Percentiles rank a stretch among this genome's conserved stretches.
These are phyloP conservation scores for Chrysoporthe austroafricana DNA, from an alignment of 2,329 filamentous ascomycete genomes.

Conservation along the genomic window DNA sequence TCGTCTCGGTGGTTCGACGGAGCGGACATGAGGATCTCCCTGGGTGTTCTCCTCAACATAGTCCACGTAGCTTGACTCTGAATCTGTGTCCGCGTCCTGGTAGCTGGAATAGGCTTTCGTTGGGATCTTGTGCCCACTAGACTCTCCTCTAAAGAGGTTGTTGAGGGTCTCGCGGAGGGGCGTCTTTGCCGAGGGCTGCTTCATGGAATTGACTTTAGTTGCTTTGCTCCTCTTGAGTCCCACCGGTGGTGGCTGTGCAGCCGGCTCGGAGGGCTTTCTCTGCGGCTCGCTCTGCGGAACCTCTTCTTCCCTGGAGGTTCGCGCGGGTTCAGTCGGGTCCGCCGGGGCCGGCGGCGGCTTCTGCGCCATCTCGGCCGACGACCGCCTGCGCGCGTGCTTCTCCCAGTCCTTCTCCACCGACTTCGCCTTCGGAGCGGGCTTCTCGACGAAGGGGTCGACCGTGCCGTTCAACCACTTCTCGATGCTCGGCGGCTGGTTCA, in stretches of 20 bases:
- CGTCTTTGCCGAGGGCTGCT: constrained; percentile 47
- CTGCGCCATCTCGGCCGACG: constrained; percentile 34
- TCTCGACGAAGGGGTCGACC: constrained; percentile 64
- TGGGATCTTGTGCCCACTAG: constrained; percentile 49
- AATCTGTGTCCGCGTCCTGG: constrained; percentile 41
- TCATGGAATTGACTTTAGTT: constrained; percentile 54
- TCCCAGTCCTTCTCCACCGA: constrained; percentile 42
- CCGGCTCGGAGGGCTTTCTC: constrained; percentile 9
- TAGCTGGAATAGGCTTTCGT: constrained; percentile 54
- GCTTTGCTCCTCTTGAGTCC: constrained; percentile 61
- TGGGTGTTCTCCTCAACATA: constrained; percentile 33
- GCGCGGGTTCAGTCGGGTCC: background rate
- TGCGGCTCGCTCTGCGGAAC: constrained; percentile 12
- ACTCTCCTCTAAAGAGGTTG: constrained; percentile 67
- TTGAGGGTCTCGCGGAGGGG: constrained; percentile 62
- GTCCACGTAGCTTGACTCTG: constrained; percentile 32
- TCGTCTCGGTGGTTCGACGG: constrained; percentile 39
- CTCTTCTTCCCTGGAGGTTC: constrained; percentile 20
- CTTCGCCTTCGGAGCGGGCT: constrained; percentile 37
- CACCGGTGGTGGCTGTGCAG: background rate
- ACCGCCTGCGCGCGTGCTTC: constrained; percentile 37
- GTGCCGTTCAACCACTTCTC: constrained; percentile 68
- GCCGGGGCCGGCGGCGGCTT: constrained; percentile 11
- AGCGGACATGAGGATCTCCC: constrained; percentile 36
- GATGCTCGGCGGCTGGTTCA: constrained; percentile 65